Evolutionary conservation across 371 early-diverging fungal genomes (phyloP).

Genomic region (Rhizopus delemar): DNA sequence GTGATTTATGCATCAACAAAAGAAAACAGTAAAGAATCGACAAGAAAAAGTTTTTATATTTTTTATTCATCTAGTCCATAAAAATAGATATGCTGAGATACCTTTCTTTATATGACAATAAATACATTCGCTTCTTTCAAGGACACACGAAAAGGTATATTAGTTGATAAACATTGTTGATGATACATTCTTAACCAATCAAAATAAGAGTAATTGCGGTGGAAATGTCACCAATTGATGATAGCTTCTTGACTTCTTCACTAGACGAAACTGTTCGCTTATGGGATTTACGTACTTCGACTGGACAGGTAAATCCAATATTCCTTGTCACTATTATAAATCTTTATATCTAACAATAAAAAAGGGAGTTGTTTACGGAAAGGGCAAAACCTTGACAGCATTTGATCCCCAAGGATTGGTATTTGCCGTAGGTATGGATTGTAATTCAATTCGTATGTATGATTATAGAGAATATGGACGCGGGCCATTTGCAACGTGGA

Average conservation of each 20-base stretch:
- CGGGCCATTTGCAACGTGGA: constrained; percentile 29
- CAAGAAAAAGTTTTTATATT: background rate
- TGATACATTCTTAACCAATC: background rate
- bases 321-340: background rate
- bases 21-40: constrained; percentile 68
- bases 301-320: constrained; percentile 58
- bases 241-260: constrained; percentile 73
- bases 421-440: constrained; percentile 69
- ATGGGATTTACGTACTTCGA: constrained; percentile 76
- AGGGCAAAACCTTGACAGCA: constrained; percentile 64
- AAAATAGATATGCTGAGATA: constrained; percentile 82
- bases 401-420: constrained; percentile 83
- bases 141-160: constrained; percentile 78
- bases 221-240: constrained; percentile 82
- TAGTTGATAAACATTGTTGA: no score
- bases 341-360: background rate
- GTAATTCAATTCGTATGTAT: constrained; percentile 56
- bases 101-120: constrained; percentile 89
- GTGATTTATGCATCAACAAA: constrained; percentile 92
- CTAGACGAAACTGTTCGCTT: constrained; percentile 72
- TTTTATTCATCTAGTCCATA: background rate
- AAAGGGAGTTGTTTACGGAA: constrained; percentile 49
- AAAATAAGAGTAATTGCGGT: constrained; percentile 65
- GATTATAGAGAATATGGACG: constrained; percentile 67
- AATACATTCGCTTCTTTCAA: constrained; percentile 87